phyloP scores from a whole-genome alignment of 2,329 filamentous ascomycete genomes.

The Sarocladium brachiariae region DNA sequence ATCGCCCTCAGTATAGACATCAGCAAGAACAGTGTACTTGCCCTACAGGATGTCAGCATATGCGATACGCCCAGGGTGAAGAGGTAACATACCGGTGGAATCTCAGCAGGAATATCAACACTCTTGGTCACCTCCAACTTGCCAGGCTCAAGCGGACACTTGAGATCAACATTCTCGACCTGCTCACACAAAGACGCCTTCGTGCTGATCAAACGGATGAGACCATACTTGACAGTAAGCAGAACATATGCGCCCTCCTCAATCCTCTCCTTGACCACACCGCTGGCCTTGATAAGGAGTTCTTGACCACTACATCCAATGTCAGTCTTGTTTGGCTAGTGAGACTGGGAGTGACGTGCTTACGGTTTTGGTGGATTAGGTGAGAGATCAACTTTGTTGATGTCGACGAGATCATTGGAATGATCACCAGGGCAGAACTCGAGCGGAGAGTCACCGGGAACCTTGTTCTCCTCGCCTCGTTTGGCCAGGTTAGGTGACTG shows the following conservation, averaged over 20 bases:
- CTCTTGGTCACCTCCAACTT: constrained; percentile 67
- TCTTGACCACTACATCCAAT: constrained; percentile 56
- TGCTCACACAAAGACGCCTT: constrained; percentile 83
- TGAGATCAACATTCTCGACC: constrained; percentile 76
- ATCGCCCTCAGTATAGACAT: constrained; percentile 69
- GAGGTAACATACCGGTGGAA: constrained; percentile 67
- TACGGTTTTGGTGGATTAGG: constrained; percentile 89
- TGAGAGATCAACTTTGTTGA: constrained; percentile 70
- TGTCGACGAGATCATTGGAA: constrained; percentile 61
- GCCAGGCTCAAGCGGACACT: constrained; percentile 83
- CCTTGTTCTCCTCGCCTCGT: constrained; percentile 49
- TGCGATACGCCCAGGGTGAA: not conserved
- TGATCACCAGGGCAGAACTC: constrained; percentile 66
- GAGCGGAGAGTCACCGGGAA: constrained; percentile 82
- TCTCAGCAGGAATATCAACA: constrained; percentile 77
- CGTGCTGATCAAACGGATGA: constrained; percentile 82
- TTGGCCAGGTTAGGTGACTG: constrained; percentile 30
- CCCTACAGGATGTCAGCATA: constrained; percentile 48
- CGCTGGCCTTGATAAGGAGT: constrained; percentile 72
- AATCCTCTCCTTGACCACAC: constrained; percentile 66
- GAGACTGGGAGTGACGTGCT: constrained; percentile 8
- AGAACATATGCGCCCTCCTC: constrained; percentile 74
- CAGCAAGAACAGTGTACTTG: constrained; percentile 81
- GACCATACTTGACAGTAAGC: constrained; percentile 84
- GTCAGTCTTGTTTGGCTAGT: constrained; percentile 17